Base-by-base conservation (phyloP, 2,329 filamentous ascomycete species). In the Helminthosporium solani region DNA sequence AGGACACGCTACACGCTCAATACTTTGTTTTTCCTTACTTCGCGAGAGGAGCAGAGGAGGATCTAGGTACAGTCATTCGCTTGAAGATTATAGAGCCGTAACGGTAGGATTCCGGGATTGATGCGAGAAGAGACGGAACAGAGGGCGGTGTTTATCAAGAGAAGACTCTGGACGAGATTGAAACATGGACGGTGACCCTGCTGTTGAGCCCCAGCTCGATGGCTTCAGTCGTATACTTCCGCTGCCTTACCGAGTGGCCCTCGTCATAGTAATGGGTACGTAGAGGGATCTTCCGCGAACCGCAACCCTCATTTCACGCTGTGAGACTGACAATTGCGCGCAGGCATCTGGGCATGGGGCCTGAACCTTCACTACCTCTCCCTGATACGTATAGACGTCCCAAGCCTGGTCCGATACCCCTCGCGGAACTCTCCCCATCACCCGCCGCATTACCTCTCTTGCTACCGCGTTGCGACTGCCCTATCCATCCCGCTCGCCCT, bases 331-430 rank as follows among this genome's bases (percentile, higher is more conserved):
- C 37, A 12, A 14, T 18, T 18, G 40, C 31, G 39, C 50, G 23
- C 56, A 95, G 90, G 89, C 58, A 85, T 95, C 63, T 97, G 92
- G 92, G 90, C 89, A 68, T 99, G 92, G 90, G 90, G 86, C 56
- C 72, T 87, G 59, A 97, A 96, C 74, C 82, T 97, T 33, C 90
- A 96, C 67, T 91, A 89, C 73, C 84, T 97, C 49, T 79, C 86
- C 61, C 73, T 83, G 47, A 77, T 84, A 63, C 87, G 87, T 67
- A 95, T 99, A 74, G 90, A 96, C 71, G 88, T 95, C 44, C 88
- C 90, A 16, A 78, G 84, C 25, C 79, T 97, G 47, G 89, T 97
- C 61, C 85, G 88, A 70, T 97, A 97, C 70, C 90, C 90, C 31
- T 75, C 81, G 33, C 87, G 90, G 56, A 74, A 83, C 41, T 87